A percentile compares a stretch with the other conserved stretches of the same genome.
These are phyloP conservation scores for Pythium volutum DNA, from an alignment of 352 stramenopile genomes.

Conservation along the genomic window DNA sequence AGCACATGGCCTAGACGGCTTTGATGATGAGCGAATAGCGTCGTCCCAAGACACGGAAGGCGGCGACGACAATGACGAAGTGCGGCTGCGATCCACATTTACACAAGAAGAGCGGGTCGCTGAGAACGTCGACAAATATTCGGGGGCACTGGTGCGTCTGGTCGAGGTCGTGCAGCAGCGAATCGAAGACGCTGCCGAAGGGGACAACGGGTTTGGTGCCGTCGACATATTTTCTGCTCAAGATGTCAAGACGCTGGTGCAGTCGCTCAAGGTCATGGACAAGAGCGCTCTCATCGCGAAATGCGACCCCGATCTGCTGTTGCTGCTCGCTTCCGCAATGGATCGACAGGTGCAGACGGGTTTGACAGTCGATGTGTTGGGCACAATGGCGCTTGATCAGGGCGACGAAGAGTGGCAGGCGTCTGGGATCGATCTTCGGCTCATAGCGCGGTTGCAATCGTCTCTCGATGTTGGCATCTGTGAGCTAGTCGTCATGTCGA, in stretches of 20 bases:
- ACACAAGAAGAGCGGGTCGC: conserved; percentile 55
- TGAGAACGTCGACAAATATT: conserved; percentile 67
- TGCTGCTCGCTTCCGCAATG: conserved; percentile 49
- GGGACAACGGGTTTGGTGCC: conserved; percentile 27
- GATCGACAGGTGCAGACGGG: conserved; percentile 52
- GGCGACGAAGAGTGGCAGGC: conserved; percentile 34
- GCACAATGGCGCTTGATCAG: conserved; percentile 29
- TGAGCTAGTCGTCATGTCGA: conserved; percentile 71
- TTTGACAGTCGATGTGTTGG: conserved; percentile 29
- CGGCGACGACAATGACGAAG: conserved; percentile 28
- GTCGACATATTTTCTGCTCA: conserved; percentile 42
- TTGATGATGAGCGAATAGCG: conserved; percentile 1
- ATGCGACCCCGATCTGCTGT: conserved; percentile 49
- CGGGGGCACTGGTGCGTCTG: conserved; percentile 41
- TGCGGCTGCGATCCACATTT: conserved; percentile 31
- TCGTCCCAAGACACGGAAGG: conserved; percentile 22
- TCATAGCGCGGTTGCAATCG: conserved; percentile 34
- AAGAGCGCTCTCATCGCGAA: conserved; percentile 61
- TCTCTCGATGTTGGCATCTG: conserved; percentile 72
- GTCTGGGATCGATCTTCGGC: conserved; percentile 31
- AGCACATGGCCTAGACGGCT: conserved; percentile 10
- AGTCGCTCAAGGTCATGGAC: conserved; percentile 64
- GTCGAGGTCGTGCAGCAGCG: conserved; percentile 35
- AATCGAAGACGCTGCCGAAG: conserved; percentile 25
- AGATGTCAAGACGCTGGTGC: conserved; percentile 63